phyloP scores from a whole-genome alignment of 2,329 filamentous ascomycete species.

The Fusarium graminum region DNA sequence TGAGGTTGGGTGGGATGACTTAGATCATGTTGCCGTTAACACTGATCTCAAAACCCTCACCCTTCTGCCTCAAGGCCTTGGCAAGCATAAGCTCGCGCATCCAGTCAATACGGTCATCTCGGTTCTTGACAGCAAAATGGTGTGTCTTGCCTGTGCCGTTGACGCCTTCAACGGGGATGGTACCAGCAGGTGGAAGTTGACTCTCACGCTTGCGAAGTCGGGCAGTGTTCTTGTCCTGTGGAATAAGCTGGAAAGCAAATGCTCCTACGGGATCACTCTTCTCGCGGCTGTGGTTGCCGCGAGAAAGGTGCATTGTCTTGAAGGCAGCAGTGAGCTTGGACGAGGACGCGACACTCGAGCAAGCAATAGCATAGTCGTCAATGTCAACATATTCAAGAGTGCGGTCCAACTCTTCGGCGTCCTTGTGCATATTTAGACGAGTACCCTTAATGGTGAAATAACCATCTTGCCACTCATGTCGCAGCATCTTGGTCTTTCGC shows the following conservation, averaged over 20 bases:
- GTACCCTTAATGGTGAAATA: slow-evolving; percentile 88
- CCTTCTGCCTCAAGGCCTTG: slow-evolving; percentile 87
- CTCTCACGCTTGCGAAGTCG: slow-evolving; percentile 68
- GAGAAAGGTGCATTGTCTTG: slow-evolving; percentile 78
- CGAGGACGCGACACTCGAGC: slow-evolving; percentile 78
- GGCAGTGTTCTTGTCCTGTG: slow-evolving; percentile 70
- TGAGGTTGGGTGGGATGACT: background rate
- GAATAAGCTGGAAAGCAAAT: slow-evolving; percentile 89
- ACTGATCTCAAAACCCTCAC: slow-evolving; percentile 83
- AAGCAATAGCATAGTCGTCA: slow-evolving; percentile 89
- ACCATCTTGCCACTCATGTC: slow-evolving; percentile 93
- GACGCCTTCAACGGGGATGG: slow-evolving; percentile 58
- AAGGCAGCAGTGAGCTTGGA: slow-evolving; percentile 90
- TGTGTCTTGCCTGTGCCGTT: slow-evolving; percentile 84
- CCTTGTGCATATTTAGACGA: slow-evolving; percentile 80
- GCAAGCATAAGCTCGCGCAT: slow-evolving; percentile 94
- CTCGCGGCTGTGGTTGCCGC: slow-evolving; percentile 61
- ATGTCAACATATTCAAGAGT: slow-evolving; percentile 86
- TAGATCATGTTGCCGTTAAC: slow-evolving; percentile 84
- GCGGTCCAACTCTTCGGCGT: slow-evolving; percentile 63
- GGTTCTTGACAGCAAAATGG: slow-evolving; percentile 89
- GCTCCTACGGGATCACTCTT: slow-evolving; percentile 73
- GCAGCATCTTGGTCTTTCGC: slow-evolving; percentile 87
- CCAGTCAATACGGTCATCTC: slow-evolving; percentile 96
- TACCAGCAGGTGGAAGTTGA: slow-evolving; percentile 54